Conservation (phyloP, 306 rosid species). For the Luffa acutangula region DNA sequence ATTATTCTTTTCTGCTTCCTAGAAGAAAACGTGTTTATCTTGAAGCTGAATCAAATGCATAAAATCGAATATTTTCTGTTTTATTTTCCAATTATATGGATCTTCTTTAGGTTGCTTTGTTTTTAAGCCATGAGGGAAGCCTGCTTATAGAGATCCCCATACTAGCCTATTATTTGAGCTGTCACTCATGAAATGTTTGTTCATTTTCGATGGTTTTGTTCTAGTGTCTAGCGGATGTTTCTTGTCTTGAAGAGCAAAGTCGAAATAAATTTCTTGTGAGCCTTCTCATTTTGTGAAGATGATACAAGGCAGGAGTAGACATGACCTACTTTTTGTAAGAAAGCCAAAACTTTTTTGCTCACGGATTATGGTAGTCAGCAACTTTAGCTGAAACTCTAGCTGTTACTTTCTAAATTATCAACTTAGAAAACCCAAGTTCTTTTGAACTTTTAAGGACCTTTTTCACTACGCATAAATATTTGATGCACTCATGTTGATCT, state of each 20-base stretch:
- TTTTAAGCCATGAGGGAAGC: background rate
- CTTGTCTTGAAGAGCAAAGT: background rate
- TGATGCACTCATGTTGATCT: background rate
- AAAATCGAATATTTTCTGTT: background rate
- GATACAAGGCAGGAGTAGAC: background rate
- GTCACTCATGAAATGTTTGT: background rate
- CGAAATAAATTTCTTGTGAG: background rate
- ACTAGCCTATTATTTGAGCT: background rate
- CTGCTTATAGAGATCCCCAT: background rate
- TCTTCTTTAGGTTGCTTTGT: background rate
- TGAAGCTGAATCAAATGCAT: background rate
- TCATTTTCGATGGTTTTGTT: background rate
- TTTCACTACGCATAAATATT: background rate
- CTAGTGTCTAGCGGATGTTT: background rate
- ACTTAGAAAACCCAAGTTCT: background rate
- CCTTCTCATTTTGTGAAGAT: background rate
- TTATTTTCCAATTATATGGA: background rate
- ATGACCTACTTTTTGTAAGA: background rate
- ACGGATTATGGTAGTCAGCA: background rate
- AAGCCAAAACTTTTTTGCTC: background rate
- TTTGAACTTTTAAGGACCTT: background rate
- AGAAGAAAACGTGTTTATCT: background rate
- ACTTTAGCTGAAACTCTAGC: background rate
- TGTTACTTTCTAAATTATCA: background rate
- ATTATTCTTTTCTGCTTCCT: background rate